phyloP scores from a whole-genome alignment of 306 rosid species.

The Fragaria ananassa region DNA sequence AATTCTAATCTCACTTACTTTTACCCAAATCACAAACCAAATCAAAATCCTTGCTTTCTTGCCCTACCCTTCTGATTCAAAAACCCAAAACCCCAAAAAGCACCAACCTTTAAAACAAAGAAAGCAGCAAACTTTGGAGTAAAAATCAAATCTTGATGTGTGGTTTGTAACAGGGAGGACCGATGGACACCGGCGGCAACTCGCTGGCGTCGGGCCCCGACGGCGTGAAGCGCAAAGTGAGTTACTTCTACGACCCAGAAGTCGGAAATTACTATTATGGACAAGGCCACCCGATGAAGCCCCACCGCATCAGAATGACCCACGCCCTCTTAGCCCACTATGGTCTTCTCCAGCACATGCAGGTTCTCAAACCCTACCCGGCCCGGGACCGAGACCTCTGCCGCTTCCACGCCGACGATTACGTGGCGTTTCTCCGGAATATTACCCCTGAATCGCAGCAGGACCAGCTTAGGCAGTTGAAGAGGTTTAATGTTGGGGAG shows the following conservation, averaged over 20 bases:
- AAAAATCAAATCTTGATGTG: not conserved
- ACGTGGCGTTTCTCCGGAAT: slow-evolving; percentile 71
- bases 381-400: slow-evolving; percentile 80
- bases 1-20: not conserved
- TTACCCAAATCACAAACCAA: not conserved
- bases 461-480: slow-evolving; percentile 82
- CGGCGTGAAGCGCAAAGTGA: slow-evolving; percentile 75
- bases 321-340: slow-evolving; percentile 88
- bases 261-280: slow-evolving; percentile 90
- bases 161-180: not conserved
- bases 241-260: slow-evolving; percentile 83
- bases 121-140: not conserved
- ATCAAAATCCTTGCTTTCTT: not conserved
- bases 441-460: slow-evolving; percentile 85
- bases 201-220: slow-evolving; percentile 75
- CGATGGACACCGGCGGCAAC: slow-evolving; percentile 70
- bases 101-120: not conserved
- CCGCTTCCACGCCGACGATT: slow-evolving; percentile 85
- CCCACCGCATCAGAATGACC: slow-evolving; percentile 84
- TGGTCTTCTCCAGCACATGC: slow-evolving; percentile 84
- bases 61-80: not conserved
- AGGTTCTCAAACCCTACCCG: slow-evolving; percentile 85
- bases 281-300: slow-evolving; percentile 96
- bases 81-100: slow-evolving; percentile 7
- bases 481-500: slow-evolving; percentile 88